These are phyloP conservation scores for Omphalea diandra DNA, from an alignment of 441 rosid genomes.

Conservation along the genomic window DNA sequence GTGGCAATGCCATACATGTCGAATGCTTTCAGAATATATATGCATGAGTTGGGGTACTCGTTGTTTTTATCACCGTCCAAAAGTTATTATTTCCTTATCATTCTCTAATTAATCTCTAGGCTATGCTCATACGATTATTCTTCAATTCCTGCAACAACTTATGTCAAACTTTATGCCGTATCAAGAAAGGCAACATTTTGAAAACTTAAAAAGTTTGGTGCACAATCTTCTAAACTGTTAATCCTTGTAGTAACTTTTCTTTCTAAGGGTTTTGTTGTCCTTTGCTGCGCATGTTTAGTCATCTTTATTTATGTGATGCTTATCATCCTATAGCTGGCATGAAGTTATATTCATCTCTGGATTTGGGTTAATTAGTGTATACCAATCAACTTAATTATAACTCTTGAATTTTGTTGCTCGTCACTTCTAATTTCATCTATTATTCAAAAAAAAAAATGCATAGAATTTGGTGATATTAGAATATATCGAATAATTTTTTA, in stretches of 20 bases:
- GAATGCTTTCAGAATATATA: too few species aligned
- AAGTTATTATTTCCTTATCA: not conserved
- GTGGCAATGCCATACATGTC: too few species aligned
- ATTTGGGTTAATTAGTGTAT: not conserved
- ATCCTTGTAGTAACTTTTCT: not conserved
- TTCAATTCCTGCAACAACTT: not conserved
- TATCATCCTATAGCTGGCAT: not conserved
- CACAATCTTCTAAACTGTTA: not conserved
- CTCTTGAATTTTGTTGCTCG: too few species aligned
- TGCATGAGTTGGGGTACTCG: too few species aligned
- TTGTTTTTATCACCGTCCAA: too few species aligned
- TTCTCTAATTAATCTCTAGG: too few species aligned
- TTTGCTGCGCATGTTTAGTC: conserved; percentile 15
- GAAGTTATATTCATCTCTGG: not conserved
- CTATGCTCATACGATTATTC: too few species aligned
- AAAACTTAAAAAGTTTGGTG: not conserved
- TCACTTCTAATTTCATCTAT: too few species aligned
- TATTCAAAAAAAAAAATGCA: too few species aligned
- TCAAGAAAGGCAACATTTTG: not conserved
- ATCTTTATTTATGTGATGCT: not conserved
- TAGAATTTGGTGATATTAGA: too few species aligned
- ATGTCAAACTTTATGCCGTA: not conserved
- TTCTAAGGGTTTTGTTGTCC: conserved; percentile 13
- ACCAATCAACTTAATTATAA: not conserved
- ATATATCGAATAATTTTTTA: not conserved